A percentile compares a stretch with the other conserved stretches of the same genome.
phyloP scores from a whole-genome alignment of 129 eudicot species.

The Apium graveolens region DNA sequence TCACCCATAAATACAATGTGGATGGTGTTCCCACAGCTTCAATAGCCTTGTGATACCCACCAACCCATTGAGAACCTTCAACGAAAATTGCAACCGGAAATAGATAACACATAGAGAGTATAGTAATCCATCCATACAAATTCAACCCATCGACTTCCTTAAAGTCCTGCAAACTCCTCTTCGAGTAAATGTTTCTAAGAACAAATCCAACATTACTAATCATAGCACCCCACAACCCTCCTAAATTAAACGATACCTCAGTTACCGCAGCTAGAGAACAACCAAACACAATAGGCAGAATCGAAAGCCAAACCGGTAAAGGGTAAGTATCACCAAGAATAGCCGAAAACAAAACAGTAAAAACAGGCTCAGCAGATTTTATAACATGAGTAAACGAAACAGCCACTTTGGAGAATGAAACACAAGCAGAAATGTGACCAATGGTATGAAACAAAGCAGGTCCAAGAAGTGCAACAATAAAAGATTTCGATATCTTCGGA shows the following conservation, averaged over 20 bases:
- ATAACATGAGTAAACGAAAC: conserved; percentile 98
- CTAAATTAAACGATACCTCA: conserved; percentile 89
- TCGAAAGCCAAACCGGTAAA: conserved; percentile 73
- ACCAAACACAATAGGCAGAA: conserved; percentile 84
- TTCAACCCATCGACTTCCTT: conserved; percentile 95
- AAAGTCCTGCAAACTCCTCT: conserved; percentile 73
- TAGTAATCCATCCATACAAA: conserved; percentile 82
- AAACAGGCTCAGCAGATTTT: conserved; percentile 90
- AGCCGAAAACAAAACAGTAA: conserved; percentile 76
- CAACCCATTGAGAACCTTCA: conserved; percentile 92
- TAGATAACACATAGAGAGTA: conserved; percentile 63
- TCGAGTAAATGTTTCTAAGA: conserved; percentile 83
- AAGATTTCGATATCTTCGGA: conserved; percentile 63
- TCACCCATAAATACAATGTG: conserved; percentile 79
- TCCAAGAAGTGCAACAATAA: conserved; percentile 73
- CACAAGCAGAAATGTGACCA: conserved; percentile 98
- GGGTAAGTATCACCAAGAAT: conserved; percentile 76
- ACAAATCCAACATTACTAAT: conserved; percentile 96
- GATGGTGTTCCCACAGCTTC: conserved; percentile 54
- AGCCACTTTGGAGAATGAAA: conserved; percentile 95
- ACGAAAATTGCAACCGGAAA: conserved; percentile 85
- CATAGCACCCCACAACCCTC: conserved; percentile 93
- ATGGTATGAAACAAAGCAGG: conserved; percentile 94
- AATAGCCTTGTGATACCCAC: conserved; percentile 88
- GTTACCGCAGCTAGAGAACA: conserved; percentile 95